Percentiles rank a stretch among this genome's conserved stretches.
These are phyloP conservation scores for Massariosphaeria phaeospora DNA, from an alignment of 495 filamentous ascomycete genomes.

Conservation along the genomic window DNA sequence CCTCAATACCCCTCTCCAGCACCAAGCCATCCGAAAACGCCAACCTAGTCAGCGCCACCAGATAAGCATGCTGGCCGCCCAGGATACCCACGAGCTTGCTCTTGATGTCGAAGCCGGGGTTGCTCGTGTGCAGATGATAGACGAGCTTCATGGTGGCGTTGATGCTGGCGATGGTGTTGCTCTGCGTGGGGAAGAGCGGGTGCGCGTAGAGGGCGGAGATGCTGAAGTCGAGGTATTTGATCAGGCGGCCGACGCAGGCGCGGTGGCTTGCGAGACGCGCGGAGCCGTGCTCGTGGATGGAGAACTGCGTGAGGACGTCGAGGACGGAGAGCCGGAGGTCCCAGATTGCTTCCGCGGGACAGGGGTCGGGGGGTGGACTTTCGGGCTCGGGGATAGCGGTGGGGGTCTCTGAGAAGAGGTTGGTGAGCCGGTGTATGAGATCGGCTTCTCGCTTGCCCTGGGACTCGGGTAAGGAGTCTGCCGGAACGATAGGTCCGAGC, in stretches of 20 bases:
- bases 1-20: conserved; percentile 61
- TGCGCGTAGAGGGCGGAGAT: conserved; percentile 57
- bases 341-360: conserved; percentile 42
- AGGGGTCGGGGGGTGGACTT: conserved; percentile 27
- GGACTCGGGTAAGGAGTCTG: conserved; percentile 33
- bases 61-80: conserved; percentile 61
- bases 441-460: conserved; percentile 55
- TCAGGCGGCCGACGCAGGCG: conserved; percentile 53
- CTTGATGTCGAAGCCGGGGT: conserved; percentile 51
- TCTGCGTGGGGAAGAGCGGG: conserved; percentile 17
- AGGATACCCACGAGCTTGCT: conserved; percentile 53
- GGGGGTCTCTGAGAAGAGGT: conserved; percentile 55
- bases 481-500: conserved; percentile 54
- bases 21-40: conserved; percentile 61
- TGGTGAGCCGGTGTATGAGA: conserved; percentile 57
- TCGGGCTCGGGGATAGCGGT: conserved; percentile 48
- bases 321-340: conserved; percentile 56
- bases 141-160: conserved; percentile 60
- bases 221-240: conserved; percentile 59
- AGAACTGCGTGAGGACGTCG: conserved; percentile 50
- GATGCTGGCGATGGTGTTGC: conserved; percentile 46
- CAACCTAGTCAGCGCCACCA: conserved; percentile 60
- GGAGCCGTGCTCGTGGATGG: conserved; percentile 48
- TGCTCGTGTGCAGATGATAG: conserved; percentile 52
- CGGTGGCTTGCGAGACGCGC: conserved; percentile 51